These are phyloP conservation scores for Cornus suecica DNA, from an alignment of 148 eudicot genomes.

Conservation along the genomic window DNA sequence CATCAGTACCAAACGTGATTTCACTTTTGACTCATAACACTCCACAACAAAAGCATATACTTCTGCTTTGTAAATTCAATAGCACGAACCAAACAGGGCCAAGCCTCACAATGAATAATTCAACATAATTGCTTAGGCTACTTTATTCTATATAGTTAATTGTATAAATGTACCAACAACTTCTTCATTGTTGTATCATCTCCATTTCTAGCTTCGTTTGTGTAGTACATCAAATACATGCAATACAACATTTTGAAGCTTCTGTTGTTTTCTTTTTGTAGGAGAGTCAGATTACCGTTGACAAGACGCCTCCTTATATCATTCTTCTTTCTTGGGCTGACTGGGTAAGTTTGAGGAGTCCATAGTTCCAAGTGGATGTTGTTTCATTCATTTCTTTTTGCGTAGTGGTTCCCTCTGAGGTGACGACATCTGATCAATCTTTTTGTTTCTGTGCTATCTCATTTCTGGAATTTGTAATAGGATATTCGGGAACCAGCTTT, in stretches of 20 bases:
- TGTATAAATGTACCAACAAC: not conserved
- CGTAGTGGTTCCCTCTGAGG: not conserved
- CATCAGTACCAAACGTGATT: too few species aligned
- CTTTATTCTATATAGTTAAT: not conserved
- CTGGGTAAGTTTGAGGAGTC: constrained; percentile 57
- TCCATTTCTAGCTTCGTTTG: not conserved
- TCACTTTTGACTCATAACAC: too few species aligned
- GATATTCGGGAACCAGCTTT: constrained; percentile 91
- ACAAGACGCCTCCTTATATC: constrained; percentile 51
- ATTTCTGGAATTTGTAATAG: constrained; percentile 33
- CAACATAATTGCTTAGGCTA: too few species aligned
- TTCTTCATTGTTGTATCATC: not conserved
- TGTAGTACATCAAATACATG: too few species aligned
- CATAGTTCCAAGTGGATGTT: not conserved
- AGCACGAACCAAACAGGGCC: too few species aligned
- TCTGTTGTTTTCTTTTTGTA: constrained; percentile 34
- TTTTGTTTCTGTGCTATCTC: not conserved
- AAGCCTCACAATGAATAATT: too few species aligned
- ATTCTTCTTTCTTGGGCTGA: constrained; percentile 83
- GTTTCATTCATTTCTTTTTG: not conserved
- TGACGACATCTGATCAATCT: not conserved
- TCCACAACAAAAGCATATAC: too few species aligned
- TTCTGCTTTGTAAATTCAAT: too few species aligned
- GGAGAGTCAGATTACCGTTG: constrained; percentile 70
- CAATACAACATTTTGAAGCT: not conserved